Conservation (phyloP, 2,329 filamentous ascomycete species). For the Botrytis cinerea region DNA sequence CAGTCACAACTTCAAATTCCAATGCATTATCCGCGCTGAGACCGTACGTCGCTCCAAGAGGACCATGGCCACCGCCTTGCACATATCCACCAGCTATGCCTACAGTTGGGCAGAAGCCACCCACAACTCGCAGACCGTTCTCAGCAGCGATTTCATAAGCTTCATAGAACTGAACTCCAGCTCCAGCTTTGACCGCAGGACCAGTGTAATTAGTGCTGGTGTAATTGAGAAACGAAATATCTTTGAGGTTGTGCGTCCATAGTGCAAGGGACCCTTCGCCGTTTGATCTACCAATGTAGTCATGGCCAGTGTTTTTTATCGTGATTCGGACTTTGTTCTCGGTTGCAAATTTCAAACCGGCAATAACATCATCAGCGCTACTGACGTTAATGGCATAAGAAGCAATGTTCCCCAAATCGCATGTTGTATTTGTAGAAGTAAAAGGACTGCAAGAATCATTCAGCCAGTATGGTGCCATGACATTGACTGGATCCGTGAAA, state of each 20-base stretch:
- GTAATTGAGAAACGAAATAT: background rate
- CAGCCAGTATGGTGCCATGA: background rate
- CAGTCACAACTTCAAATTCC: constrained; percentile 17
- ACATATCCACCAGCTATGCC: constrained; percentile 9
- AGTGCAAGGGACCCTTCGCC: background rate
- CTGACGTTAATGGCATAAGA: background rate
- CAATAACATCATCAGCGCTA: background rate
- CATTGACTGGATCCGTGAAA: background rate
- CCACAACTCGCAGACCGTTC: background rate
- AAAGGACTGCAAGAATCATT: constrained; percentile 7
- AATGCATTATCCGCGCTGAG: constrained; percentile 2
- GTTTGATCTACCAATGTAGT: constrained; percentile 8
- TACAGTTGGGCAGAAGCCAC: background rate
- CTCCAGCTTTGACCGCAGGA: background rate
- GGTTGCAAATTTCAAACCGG: background rate
- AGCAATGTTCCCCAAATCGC: background rate
- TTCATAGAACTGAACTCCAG: background rate
- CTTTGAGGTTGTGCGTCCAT: constrained; percentile 16
- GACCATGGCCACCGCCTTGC: constrained; percentile 3
- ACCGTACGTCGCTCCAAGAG: background rate
- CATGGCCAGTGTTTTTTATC: constrained; percentile 8
- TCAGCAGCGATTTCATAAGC: background rate
- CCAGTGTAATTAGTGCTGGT: background rate
- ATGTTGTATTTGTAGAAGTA: background rate
- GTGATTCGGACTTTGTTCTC: background rate